Evolutionary conservation across 129 eudicot species (phyloP).

Genomic region (Rutidosis leptorrhynchoides): DNA sequence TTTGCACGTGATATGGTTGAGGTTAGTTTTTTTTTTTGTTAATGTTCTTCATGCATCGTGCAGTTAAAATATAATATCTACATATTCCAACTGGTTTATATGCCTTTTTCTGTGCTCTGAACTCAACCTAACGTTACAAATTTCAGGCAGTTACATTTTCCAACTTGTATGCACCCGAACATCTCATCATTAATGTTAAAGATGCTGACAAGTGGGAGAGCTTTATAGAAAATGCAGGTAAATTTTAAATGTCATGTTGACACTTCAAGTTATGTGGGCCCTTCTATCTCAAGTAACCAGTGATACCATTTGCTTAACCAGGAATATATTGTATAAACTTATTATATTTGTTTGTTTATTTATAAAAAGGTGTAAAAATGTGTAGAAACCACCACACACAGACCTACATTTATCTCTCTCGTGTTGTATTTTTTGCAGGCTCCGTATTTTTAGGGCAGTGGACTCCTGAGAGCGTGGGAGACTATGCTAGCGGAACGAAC

Average conservation of each 20-base stretch:
- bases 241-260: slow-evolving; percentile 24
- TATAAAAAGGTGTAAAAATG: background rate
- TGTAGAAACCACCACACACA: background rate
- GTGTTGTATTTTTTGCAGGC: slow-evolving; percentile 41
- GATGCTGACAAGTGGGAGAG: slow-evolving; percentile 99
- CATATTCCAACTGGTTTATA: background rate
- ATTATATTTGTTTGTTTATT: slow-evolving; percentile 1
- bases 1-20: slow-evolving; percentile 97
- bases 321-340: background rate
- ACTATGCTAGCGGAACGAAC: slow-evolving; percentile 98
- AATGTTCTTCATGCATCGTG: background rate
- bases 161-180: slow-evolving; percentile 96
- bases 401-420: background rate
- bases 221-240: slow-evolving; percentile 96
- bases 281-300: background rate
- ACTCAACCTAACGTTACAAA: slow-evolving; percentile 8
- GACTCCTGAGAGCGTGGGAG: slow-evolving; percentile 99
- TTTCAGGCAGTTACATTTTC: slow-evolving; percentile 85
- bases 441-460: slow-evolving; percentile 96
- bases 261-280: background rate
- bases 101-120: background rate
- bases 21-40: slow-evolving; percentile 38
- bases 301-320: background rate
- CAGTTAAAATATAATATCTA: too few relatives aligned
- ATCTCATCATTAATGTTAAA: slow-evolving; percentile 83